phyloP scores from a whole-genome alignment of 306 rosid species.

The Vicia sativa region DNA sequence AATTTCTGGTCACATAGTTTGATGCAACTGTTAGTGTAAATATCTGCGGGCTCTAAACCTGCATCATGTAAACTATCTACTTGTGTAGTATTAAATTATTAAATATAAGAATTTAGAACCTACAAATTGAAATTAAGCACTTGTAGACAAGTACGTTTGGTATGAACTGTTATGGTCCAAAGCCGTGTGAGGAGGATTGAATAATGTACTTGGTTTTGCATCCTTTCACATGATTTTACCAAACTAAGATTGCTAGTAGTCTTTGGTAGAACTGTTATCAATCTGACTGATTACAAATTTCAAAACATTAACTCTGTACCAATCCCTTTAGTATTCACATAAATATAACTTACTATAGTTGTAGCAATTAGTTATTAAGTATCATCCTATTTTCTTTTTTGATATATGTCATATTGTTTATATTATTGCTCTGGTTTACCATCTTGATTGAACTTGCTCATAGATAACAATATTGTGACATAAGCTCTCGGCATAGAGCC shows the following conservation, averaged over 20 bases:
- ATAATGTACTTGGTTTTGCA: conserved; percentile 10
- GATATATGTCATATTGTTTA: conserved; percentile 12
- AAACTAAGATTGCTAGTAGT: neutral
- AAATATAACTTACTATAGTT: neutral
- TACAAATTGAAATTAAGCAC: neutral
- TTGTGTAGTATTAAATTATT: neutral
- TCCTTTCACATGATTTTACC: conserved; percentile 20
- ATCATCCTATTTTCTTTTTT: conserved; percentile 5
- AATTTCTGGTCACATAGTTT: conserved; percentile 19
- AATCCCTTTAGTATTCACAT: conserved; percentile 1
- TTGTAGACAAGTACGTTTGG: neutral
- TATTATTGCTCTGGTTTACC: neutral
- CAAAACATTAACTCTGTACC: conserved; percentile 9
- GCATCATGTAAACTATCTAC: conserved; percentile 1
- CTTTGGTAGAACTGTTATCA: conserved; percentile 5
- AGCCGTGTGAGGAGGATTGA: conserved; percentile 1
- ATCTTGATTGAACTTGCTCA: conserved; percentile 8
- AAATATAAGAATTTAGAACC: conserved; percentile 7
- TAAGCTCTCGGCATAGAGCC: conserved; percentile 15
- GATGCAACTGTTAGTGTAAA: conserved; percentile 18
- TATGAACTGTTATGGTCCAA: conserved; percentile 14
- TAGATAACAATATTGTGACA: conserved; percentile 31
- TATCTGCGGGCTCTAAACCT: conserved; percentile 20
- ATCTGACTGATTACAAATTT: conserved; percentile 20
- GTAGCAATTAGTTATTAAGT: neutral